Evolutionary conservation across 75 land plant species (phyloP), one percentile per base, ranked within the genome.

Genomic region (Pinus taeda): DNA sequence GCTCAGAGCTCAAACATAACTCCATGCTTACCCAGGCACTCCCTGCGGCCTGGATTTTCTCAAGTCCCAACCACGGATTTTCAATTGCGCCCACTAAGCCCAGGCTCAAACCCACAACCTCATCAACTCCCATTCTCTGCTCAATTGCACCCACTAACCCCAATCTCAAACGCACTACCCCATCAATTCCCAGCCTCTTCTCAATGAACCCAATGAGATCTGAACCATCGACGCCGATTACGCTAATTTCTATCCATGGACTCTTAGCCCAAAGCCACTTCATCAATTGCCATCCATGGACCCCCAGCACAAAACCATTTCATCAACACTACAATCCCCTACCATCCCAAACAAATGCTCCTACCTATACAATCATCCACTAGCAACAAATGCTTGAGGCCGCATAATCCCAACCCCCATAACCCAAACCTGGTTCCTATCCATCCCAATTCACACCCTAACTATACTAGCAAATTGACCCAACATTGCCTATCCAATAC

Each of bases 351-450:
- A 20, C 69, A 33, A 65, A 65, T 65, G 69, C 39, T 65, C 5
- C 69, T 33, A 65, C 20, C 69, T 65, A 65, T 6, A 65, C 69
- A 65, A 30, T 65, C 69, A 65, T 37, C 6, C 42, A 65, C 53
- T 49, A 65, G 3, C 39, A 65, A 65, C 37, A 65, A 15, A 33
- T 5, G 30, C 42, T 65, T 20, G 20, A 5, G 7, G 42, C 24
- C n/a, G 8, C 9, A 33, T 69, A 39, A 42, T 45, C 21, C 24
- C 18, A 42, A n/a, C 53, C 71, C 71, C 37, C 5, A 15, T 65
- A 20, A 7, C 39, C 69, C 39, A 17, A 33, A 65, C 39, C 36
- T 6, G 18, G 20, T 65, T 37, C 69, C 15, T 2, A 33, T 12
- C 71, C 71, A 17, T 42, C 53, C 49, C 71, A 69, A 42, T 69